Evolutionary conservation across 805 yeast species (phyloP).

Genomic region (Candida loeiensis): DNA sequence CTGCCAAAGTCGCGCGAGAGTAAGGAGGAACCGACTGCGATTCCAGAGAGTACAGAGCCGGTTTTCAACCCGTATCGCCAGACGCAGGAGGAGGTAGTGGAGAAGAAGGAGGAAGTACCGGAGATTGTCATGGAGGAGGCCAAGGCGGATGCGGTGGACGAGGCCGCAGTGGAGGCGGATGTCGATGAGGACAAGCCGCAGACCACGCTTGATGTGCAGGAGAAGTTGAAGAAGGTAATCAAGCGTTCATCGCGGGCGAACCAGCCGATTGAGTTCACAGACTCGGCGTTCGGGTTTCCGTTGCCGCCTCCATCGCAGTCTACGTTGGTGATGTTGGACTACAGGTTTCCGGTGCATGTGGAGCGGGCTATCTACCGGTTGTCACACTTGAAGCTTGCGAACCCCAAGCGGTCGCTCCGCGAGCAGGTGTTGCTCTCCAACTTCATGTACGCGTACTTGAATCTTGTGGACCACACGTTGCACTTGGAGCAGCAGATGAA

Average conservation of each 20-base stretch:
- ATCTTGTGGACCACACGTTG: slow-evolving; percentile 87
- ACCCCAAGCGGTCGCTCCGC: slow-evolving; percentile 83
- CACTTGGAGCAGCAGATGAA: slow-evolving; percentile 61
- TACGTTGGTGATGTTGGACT: slow-evolving; percentile 75
- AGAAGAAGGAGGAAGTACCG: slow-evolving; percentile 6
- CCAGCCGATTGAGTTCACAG: slow-evolving; percentile 52
- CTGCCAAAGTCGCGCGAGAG: slow-evolving; percentile 11
- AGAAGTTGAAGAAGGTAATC: slow-evolving; percentile 40
- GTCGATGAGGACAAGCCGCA: slow-evolving; percentile 21
- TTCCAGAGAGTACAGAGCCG: slow-evolving; percentile 1
- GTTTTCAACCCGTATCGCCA: slow-evolving; percentile 7
- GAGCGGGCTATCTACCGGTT: slow-evolving; percentile 93
- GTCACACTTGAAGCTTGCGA: slow-evolving; percentile 90
- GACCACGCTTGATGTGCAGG: slow-evolving; percentile 40
- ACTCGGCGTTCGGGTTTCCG: slow-evolving; percentile 86
- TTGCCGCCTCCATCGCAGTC: slow-evolving; percentile 76
- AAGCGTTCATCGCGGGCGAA: slow-evolving; percentile 40
- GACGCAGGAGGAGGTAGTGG: slow-evolving; percentile 2
- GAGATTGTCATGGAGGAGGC: slow-evolving; percentile 8
- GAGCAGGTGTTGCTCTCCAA: slow-evolving; percentile 93
- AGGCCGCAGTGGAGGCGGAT: slow-evolving; percentile 9
- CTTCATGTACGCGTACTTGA: slow-evolving; percentile 96
- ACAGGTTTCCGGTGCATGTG: slow-evolving; percentile 88
- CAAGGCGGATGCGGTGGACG: slow-evolving; percentile 11
- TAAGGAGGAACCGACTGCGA: slow-evolving; percentile 7